Evolutionary conservation across 352 stramenopile species (phyloP).

Genomic region (Phytophthora boehmeriae): DNA sequence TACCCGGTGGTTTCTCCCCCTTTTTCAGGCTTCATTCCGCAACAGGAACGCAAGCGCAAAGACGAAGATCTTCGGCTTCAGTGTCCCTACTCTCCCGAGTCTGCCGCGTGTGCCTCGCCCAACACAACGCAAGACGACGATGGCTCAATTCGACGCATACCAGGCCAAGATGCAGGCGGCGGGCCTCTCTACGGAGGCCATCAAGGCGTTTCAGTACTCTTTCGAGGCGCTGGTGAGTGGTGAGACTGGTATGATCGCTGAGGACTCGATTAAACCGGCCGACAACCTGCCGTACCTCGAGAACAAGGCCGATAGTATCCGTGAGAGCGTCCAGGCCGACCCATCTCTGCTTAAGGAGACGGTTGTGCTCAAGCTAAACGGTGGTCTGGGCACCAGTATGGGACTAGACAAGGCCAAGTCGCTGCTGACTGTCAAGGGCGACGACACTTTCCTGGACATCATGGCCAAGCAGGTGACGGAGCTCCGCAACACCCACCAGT

Average conservation of each 20-base stretch:
- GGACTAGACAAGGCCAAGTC: conserved; percentile 96
- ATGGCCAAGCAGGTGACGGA: conserved; percentile 93
- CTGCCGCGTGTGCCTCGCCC: conserved; percentile 4
- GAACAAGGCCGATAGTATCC: conserved; percentile 77
- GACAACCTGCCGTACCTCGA: conserved; percentile 84
- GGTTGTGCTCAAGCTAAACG: conserved; percentile 90
- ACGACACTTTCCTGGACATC: conserved; percentile 94
- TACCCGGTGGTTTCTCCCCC: no score
- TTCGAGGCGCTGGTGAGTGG: conserved; percentile 95
- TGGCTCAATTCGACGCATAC: conserved; percentile 78
- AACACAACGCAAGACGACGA: conserved; percentile 20
- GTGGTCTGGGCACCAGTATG: conserved; percentile 87
- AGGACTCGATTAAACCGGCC: conserved; percentile 92
- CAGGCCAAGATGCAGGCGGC: conserved; percentile 97
- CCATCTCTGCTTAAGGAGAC: conserved; percentile 81
- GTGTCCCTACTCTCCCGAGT: conserved; percentile 14
- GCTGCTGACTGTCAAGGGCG: conserved; percentile 92
- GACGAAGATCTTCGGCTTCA: conserved; percentile 49
- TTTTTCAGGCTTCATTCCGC: conserved; percentile 27
- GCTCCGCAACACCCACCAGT: conserved; percentile 94
- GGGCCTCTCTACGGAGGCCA: conserved; percentile 94
- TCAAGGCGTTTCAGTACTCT: conserved; percentile 98
- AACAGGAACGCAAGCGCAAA: conserved; percentile 44
- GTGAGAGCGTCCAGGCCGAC: conserved; percentile 74
- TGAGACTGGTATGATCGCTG: conserved; percentile 97